Evolutionary conservation across 495 filamentous ascomycete genomes (phyloP).

Genomic region (Aspergillus diversus): DNA sequence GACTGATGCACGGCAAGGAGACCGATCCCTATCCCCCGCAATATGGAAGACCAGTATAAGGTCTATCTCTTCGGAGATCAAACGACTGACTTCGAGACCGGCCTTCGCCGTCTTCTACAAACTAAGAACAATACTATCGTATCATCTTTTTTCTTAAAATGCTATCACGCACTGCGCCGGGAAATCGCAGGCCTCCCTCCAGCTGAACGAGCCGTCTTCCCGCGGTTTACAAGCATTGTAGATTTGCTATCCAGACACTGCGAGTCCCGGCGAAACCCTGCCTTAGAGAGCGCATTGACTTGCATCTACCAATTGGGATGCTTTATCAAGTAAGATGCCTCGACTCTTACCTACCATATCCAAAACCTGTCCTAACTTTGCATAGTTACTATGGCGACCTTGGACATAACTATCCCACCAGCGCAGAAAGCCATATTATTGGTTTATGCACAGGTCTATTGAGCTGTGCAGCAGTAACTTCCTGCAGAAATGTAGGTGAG

Average conservation of each 20-base stretch:
- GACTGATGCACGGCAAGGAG: slow-evolving; percentile 1
- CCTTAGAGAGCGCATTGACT: slow-evolving; percentile 66
- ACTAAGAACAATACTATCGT: slow-evolving; percentile 66
- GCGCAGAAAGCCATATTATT: slow-evolving; percentile 50
- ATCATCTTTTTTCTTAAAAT: slow-evolving; percentile 66
- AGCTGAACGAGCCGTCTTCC: slow-evolving; percentile 63
- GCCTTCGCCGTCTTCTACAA: slow-evolving; percentile 65
- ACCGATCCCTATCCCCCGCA: slow-evolving; percentile 11
- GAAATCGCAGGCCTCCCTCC: slow-evolving; percentile 64
- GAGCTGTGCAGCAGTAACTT: slow-evolving; percentile 71
- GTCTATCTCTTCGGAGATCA: slow-evolving; percentile 76
- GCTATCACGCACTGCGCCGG: slow-evolving; percentile 61
- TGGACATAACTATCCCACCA: slow-evolving; percentile 50
- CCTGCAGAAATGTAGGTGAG: slow-evolving; percentile 66
- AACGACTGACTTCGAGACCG: slow-evolving; percentile 70
- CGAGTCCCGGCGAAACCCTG: slow-evolving; percentile 59
- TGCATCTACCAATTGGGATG: slow-evolving; percentile 73
- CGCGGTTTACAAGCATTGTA: slow-evolving; percentile 68
- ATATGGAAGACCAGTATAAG: slow-evolving; percentile 38
- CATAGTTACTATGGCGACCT: slow-evolving; percentile 55
- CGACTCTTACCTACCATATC: background rate
- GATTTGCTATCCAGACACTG: slow-evolving; percentile 73
- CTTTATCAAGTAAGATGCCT: slow-evolving; percentile 70
- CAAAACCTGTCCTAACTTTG: slow-evolving; percentile 5
- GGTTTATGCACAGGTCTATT: slow-evolving; percentile 73